Conservation (phyloP, 2,329 filamentous ascomycete species). For the Trichophyton equinum region DNA sequence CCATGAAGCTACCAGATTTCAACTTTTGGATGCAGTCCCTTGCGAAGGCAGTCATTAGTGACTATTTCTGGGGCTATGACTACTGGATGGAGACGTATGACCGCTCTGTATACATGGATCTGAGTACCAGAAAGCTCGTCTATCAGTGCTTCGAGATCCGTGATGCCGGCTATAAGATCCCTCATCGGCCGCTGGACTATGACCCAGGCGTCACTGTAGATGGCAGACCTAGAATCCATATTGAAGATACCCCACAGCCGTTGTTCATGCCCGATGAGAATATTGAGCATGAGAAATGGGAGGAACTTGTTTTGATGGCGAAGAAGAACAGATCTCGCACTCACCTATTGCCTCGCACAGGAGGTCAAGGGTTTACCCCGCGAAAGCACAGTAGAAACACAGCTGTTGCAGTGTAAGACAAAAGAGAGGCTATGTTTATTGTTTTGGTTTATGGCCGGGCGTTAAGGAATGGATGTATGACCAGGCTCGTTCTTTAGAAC, state of each 20-base stretch:
- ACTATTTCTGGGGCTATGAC: slow-evolving; percentile 31
- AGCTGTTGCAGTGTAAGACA: background rate
- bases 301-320: slow-evolving; percentile 23
- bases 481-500: background rate
- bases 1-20: slow-evolving; percentile 21
- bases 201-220: background rate
- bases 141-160: slow-evolving; percentile 29
- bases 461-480: background rate
- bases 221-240: background rate
- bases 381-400: background rate
- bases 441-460: background rate
- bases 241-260: background rate
- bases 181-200: slow-evolving; percentile 13
- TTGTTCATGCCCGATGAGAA: background rate
- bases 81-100: slow-evolving; percentile 33
- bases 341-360: slow-evolving; percentile 13
- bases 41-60: slow-evolving; percentile 29
- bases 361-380: background rate
- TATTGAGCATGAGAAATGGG: slow-evolving; percentile 18
- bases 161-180: slow-evolving; percentile 9
- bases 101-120: slow-evolving; percentile 27
- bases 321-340: slow-evolving; percentile 14
- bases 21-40: slow-evolving; percentile 29
- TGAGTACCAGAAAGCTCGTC: slow-evolving; percentile 29
- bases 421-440: background rate